A percentile compares a stretch with the other conserved stretches of the same genome.
Evolutionary conservation across 2,329 filamentous ascomycete genomes (phyloP).

Genomic region (Calonectria naviculata): DNA sequence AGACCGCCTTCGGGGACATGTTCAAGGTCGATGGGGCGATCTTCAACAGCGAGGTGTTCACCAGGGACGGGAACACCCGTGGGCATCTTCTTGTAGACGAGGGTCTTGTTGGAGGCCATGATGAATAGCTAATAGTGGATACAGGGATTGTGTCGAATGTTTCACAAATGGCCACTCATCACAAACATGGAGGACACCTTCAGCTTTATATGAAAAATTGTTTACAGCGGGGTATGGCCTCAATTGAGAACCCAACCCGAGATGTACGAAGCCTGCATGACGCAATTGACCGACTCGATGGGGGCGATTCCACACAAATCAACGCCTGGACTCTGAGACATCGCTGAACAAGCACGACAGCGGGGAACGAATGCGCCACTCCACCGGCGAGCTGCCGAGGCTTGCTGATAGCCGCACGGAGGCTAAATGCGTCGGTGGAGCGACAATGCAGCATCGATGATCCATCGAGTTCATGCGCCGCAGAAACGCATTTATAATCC

Average conservation of each 20-base stretch:
- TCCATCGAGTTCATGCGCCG: background rate
- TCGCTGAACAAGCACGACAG: background rate
- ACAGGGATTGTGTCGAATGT: background rate
- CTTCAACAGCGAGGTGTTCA: constrained; percentile 76
- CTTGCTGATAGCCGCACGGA: background rate
- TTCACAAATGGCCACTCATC: background rate
- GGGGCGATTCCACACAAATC: background rate
- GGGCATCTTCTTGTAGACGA: constrained; percentile 80
- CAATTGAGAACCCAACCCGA: background rate
- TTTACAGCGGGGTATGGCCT: background rate
- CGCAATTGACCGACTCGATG: background rate
- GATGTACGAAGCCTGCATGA: background rate
- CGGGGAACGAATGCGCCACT: background rate
- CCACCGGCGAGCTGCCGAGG: background rate
- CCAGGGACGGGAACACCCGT: constrained; percentile 75
- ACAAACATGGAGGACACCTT: background rate
- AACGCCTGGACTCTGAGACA: background rate
- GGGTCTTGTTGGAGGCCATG: constrained; percentile 72
- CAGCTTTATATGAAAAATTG: background rate
- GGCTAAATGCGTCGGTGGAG: background rate
- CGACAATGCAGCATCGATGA: background rate
- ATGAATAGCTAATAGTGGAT: background rate
- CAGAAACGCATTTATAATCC: constrained; percentile 4
- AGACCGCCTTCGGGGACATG: constrained; percentile 72
- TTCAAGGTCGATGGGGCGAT: constrained; percentile 72